A percentile compares a stretch with the other conserved stretches of the same genome.
Conservation (phyloP, 805 yeast genomes). For the Zygosaccharomyces pseudorouxii region DNA sequence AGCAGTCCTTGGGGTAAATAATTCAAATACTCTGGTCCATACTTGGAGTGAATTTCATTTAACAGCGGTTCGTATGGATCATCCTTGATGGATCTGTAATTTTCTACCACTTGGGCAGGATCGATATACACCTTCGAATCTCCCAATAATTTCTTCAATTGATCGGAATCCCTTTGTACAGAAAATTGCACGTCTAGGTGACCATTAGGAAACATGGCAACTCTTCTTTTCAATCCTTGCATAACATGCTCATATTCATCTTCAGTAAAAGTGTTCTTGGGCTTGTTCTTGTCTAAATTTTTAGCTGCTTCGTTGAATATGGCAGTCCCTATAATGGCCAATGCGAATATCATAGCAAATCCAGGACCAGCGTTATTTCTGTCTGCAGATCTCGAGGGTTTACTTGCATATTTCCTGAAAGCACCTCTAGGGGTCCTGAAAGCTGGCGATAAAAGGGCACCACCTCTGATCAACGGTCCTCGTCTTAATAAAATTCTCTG, state of each 20-base stretch:
- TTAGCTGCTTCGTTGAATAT: slow-evolving; percentile 39
- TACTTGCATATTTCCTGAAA: background rate
- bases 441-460: background rate
- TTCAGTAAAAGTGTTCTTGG: slow-evolving; percentile 34
- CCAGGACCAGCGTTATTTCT: slow-evolving; percentile 34
- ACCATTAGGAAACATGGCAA: slow-evolving; percentile 40
- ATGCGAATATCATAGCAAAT: slow-evolving; percentile 38
- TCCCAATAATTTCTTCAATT: slow-evolving; percentile 22
- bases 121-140: slow-evolving; percentile 42
- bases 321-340: slow-evolving; percentile 44
- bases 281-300: slow-evolving; percentile 36
- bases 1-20: slow-evolving; percentile 37
- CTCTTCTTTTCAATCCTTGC: slow-evolving; percentile 49
- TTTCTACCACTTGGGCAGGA: slow-evolving; percentile 45
- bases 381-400: background rate
- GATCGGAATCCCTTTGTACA: slow-evolving; percentile 21
- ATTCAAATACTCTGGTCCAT: slow-evolving; percentile 29
- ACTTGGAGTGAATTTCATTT: slow-evolving; percentile 37
- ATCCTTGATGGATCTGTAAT: slow-evolving; percentile 41
- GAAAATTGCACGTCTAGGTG: slow-evolving; percentile 42
- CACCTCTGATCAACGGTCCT: background rate
- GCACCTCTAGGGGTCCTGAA: background rate
- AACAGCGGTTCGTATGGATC: slow-evolving; percentile 51
- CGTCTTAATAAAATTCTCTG: background rate
- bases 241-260: slow-evolving; percentile 41